These are phyloP conservation scores for Morella rubra DNA, from an alignment of 306 rosid species.

Conservation along the genomic window DNA sequence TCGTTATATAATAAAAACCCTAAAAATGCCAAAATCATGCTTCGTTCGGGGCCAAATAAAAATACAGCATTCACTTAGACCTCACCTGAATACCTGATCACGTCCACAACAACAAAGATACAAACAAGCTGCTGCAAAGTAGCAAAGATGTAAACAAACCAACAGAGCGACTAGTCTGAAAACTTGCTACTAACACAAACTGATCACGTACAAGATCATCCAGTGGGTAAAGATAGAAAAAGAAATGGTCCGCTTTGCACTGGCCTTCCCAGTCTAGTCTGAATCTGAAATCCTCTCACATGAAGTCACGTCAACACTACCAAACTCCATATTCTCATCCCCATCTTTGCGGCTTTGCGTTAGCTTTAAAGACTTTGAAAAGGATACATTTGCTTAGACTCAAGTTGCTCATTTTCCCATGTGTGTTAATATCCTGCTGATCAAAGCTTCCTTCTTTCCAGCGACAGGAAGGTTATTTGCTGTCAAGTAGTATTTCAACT, in stretches of 20 bases:
- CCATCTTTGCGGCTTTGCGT: neutral
- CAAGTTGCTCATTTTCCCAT: slow-evolving; percentile 60
- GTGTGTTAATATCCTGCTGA: slow-evolving; percentile 76
- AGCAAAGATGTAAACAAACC: no score
- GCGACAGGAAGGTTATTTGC: slow-evolving; percentile 80
- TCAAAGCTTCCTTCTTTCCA: slow-evolving; percentile 82
- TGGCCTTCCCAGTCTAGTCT: neutral
- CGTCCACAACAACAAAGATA: no score
- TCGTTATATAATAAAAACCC: no score
- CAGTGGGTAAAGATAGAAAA: neutral
- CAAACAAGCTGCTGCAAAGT: no score
- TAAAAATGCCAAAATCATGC: no score
- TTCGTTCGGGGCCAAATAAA: no score
- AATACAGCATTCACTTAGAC: no score
- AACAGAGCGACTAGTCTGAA: no score
- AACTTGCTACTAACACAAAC: neutral
- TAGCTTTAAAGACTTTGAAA: neutral
- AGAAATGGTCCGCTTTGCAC: neutral
- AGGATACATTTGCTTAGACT: neutral
- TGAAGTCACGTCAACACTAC: neutral
- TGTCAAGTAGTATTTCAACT: slow-evolving; percentile 68
- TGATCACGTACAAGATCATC: neutral
- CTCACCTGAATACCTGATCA: no score
- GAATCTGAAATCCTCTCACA: neutral
- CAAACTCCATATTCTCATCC: neutral